Evolutionary conservation across 2,329 filamentous ascomycete genomes (phyloP).

Genomic region (Claviceps cyperi): DNA sequence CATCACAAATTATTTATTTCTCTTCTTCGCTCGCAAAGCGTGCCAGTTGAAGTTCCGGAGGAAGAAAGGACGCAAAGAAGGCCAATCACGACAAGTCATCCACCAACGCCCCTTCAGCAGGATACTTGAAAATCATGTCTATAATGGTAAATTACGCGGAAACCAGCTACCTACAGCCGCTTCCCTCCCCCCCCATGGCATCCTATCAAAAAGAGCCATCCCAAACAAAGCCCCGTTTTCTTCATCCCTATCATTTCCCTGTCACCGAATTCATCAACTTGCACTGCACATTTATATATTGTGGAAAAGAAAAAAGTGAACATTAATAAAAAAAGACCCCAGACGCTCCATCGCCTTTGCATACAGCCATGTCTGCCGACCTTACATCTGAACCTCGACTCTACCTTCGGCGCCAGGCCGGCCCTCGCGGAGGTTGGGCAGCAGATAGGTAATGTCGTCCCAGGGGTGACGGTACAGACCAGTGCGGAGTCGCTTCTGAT

Average conservation of each 20-base stretch:
- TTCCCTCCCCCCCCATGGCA: constrained; percentile 20
- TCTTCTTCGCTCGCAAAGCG: too few species aligned
- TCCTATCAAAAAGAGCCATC: constrained; percentile 9
- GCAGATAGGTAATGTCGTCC: constrained; percentile 94
- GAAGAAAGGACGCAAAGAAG: neutral
- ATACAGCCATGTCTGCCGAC: constrained; percentile 2
- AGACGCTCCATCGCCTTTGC: constrained; percentile 8
- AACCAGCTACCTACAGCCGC: constrained; percentile 9
- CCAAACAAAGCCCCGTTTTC: neutral
- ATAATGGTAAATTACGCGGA: constrained; percentile 11
- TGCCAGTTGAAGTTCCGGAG: too few species aligned
- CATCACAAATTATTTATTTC: too few species aligned
- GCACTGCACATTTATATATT: constrained; percentile 8
- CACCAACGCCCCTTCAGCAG: neutral
- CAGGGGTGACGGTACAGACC: constrained; percentile 98
- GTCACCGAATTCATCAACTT: constrained; percentile 19
- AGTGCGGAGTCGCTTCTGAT: constrained; percentile 98
- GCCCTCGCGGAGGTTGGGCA: constrained; percentile 62
- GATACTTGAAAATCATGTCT: constrained; percentile 13
- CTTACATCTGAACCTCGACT: constrained; percentile 73
- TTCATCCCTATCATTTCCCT: constrained; percentile 4
- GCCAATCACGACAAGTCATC: neutral
- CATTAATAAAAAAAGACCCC: constrained; percentile 11
- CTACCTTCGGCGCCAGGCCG: constrained; percentile 66
- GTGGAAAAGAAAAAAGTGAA: neutral